Percentiles rank a stretch among this genome's conserved stretches.
phyloP scores from a whole-genome alignment of 108 stramenopile species.

The Nitzschia inconspicua region DNA sequence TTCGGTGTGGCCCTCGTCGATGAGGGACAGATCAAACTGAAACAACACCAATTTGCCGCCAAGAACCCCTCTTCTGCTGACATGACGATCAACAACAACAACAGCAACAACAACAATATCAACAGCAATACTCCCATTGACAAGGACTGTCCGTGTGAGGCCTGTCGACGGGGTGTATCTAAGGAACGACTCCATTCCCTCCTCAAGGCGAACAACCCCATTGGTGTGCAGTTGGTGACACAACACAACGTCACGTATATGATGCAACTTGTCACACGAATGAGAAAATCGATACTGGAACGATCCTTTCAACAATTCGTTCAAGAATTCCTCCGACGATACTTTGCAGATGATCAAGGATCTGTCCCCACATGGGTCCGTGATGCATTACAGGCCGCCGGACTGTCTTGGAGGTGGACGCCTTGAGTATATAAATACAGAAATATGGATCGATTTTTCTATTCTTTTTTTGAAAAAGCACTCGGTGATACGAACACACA shows the following conservation, averaged over 20 bases:
- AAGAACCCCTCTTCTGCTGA: conserved; percentile 39
- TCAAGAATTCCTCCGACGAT: conserved; percentile 54
- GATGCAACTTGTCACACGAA: conserved; percentile 79
- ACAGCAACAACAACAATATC: neutral
- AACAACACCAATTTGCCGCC: conserved; percentile 62
- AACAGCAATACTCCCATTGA: conserved; percentile 40
- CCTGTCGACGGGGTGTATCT: conserved; percentile 67
- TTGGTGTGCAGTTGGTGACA: conserved; percentile 87
- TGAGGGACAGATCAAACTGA: conserved; percentile 73
- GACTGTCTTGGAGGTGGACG: too few relatives aligned
- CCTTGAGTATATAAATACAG: too few relatives aligned
- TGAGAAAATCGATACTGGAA: conserved; percentile 89
- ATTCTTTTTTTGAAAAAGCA: too few relatives aligned
- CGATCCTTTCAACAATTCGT: conserved; percentile 74
- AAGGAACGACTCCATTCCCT: conserved; percentile 75
- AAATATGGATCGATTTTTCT: too few relatives aligned
- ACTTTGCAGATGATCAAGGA: conserved; percentile 54
- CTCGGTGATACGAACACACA: too few relatives aligned
- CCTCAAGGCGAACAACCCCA: conserved; percentile 75
- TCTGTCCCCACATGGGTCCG: conserved; percentile 81
- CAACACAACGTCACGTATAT: conserved; percentile 96
- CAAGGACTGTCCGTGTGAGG: conserved; percentile 73
- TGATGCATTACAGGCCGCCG: conserved; percentile 79
- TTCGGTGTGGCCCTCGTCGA: conserved; percentile 92
- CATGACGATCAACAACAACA: too few relatives aligned